phyloP scores from a whole-genome alignment of 805 yeast species.

The Kockiozyma suomiensis region DNA sequence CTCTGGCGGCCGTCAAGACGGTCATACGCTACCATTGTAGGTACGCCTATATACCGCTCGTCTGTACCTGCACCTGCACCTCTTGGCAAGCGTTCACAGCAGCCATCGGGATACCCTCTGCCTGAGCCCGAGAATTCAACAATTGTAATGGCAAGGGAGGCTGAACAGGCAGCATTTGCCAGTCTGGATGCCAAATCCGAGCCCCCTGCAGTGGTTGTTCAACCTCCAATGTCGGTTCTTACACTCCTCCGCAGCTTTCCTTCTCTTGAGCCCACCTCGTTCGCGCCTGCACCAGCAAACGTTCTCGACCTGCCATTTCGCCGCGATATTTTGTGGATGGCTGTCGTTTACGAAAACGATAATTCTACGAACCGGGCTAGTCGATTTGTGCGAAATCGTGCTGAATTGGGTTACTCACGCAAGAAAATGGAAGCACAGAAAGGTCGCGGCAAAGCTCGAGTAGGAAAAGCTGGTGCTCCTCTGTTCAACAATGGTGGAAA shows the following conservation, averaged over 20 bases:
- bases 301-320: conserved; percentile 76
- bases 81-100: conserved; percentile 6
- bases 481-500: conserved; percentile 85
- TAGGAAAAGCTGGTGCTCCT: conserved; percentile 95
- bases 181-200: neutral
- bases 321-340: conserved; percentile 91
- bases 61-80: neutral
- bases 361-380: conserved; percentile 39
- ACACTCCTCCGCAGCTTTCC: conserved; percentile 67
- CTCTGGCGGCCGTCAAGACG: neutral
- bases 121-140: neutral
- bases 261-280: conserved; percentile 78
- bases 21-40: conserved; percentile 1
- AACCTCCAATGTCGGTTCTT: conserved; percentile 25
- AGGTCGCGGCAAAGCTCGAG: conserved; percentile 93
- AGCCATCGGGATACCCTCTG: neutral
- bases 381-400: conserved; percentile 80
- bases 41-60: neutral
- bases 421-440: conserved; percentile 84
- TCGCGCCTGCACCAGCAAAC: conserved; percentile 74
- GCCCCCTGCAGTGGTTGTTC: conserved; percentile 8
- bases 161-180: neutral
- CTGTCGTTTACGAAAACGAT: conserved; percentile 90
- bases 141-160: neutral
- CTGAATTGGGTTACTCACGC: conserved; percentile 82